Base-by-base conservation (phyloP, 169 alveolate genomes). In the Plasmodium vivax region DNA sequence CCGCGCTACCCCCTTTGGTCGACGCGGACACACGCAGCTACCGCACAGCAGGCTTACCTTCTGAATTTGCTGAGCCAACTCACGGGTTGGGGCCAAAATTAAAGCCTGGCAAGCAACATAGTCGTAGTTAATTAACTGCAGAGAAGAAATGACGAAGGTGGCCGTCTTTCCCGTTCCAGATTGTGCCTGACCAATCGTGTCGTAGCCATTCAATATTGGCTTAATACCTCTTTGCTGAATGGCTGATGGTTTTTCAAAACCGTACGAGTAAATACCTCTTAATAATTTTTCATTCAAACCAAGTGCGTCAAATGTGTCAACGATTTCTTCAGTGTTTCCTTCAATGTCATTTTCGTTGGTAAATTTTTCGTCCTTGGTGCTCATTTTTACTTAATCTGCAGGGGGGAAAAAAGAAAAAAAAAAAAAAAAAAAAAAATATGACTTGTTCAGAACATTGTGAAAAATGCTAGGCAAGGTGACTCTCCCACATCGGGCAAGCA, bases 111-210 rank as follows among this genome's bases (percentile, higher is more conserved):
- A 98, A 88, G 98, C 98, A 56, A 97, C 97, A 16, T 96, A 96
- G 30, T 85, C 97, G 16, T 97, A 87, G 94, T 98, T 99, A 9
- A 98, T 97, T n/a, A 96, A 93, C 95, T 99, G 98, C 84, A 99
- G 97, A 2, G 99, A 99, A 14, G 99, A 99, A 47, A 99, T 97
- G 87, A 99, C 96, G 93, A 99, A 99, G 75, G 99, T 99, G 91
- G 99, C 99, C 3, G 99, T 99, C 96, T 99, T 99, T 30, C 99
- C 99, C 54, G 99, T 99, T 9, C 99, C 99, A 47, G 99, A 97
- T 95, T 99, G 99, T 73, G 99, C 97, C 96, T 99, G 99, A 19
- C 99, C 99, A 43, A 99, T 98, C 45, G 99, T 99, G 96, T 99
- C 99, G 80, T 99, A 97, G 19, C 99, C 99, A 92, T 98, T 96